These are phyloP conservation scores for Penicillium sp. DNA, from an alignment of 2,329 filamentous ascomycete species.

Conservation along the genomic window DNA sequence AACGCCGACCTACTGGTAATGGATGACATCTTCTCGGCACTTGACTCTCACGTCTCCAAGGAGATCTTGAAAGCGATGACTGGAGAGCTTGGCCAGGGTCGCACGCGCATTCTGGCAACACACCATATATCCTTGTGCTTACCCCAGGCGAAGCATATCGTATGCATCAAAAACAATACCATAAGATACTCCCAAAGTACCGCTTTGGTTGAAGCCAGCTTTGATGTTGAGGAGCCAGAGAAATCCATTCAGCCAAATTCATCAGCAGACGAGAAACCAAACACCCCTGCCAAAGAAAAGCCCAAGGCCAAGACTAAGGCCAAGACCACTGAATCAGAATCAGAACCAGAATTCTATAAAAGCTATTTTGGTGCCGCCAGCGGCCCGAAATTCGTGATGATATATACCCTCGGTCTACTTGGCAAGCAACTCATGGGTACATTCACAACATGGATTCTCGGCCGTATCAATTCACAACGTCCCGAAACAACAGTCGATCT, in stretches of 20 bases:
- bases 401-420: neutral
- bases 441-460: neutral
- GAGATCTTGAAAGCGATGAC: neutral
- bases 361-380: neutral
- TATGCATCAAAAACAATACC: neutral
- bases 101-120: neutral
- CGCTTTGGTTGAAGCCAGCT: neutral
- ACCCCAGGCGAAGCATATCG: neutral
- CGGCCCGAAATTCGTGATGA: neutral
- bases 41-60: neutral
- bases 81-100: neutral
- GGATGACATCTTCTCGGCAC: neutral
- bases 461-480: neutral
- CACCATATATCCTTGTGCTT: neutral
- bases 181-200: neutral
- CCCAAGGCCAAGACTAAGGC: neutral
- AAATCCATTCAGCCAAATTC: neutral
- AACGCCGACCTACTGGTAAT: neutral
- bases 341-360: neutral
- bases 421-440: neutral
- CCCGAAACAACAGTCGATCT: too few relatives aligned
- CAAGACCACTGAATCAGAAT: neutral
- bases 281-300: neutral
- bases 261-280: neutral
- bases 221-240: too few relatives aligned